A percentile compares a stretch with the other conserved stretches of the same genome.
phyloP scores from a whole-genome alignment of 1,284 basidiomycete species.

The Ustilago xerochloae region DNA sequence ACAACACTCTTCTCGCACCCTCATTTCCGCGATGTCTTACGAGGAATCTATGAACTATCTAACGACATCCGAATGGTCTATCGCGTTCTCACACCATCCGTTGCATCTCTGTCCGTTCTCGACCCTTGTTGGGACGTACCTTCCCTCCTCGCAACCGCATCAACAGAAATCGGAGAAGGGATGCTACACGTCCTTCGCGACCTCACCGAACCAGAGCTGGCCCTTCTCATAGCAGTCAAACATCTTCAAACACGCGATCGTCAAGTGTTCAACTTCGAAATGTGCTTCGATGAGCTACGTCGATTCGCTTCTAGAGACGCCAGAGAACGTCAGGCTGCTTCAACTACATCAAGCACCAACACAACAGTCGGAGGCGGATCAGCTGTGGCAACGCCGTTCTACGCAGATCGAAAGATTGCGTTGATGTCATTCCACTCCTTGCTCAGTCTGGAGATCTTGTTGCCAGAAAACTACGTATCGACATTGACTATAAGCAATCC shows the following conservation, averaged over 20 bases:
- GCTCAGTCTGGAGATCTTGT: slow-evolving; percentile 30
- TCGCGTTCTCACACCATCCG: slow-evolving; percentile 19
- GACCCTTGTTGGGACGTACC: slow-evolving; percentile 11
- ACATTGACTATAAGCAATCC: slow-evolving; percentile 35
- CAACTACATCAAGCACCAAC: neutral
- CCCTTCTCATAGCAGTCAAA: slow-evolving; percentile 60
- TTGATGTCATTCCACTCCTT: slow-evolving; percentile 41
- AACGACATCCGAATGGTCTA: slow-evolving; percentile 53
- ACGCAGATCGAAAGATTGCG: slow-evolving; percentile 36
- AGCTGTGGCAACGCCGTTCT: slow-evolving; percentile 23
- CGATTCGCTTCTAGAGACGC: slow-evolving; percentile 49
- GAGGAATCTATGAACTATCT: slow-evolving; percentile 46
- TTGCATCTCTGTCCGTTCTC: slow-evolving; percentile 9
- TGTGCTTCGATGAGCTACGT: slow-evolving; percentile 57
- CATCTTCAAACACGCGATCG: slow-evolving; percentile 60
- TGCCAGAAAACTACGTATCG: slow-evolving; percentile 26
- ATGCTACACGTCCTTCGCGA: slow-evolving; percentile 26
- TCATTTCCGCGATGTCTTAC: slow-evolving; percentile 30
- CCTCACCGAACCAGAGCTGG: slow-evolving; percentile 58
- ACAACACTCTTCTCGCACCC: slow-evolving; percentile 19
- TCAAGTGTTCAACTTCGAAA: slow-evolving; percentile 66
- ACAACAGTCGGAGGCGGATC: neutral
- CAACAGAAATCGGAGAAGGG: slow-evolving; percentile 23
- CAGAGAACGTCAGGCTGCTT: slow-evolving; percentile 24
- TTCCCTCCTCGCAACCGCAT: slow-evolving; percentile 20